Evolutionary conservation across 1,284 basidiomycete species (phyloP).

Genomic region (Naganishia liquefaciens): DNA sequence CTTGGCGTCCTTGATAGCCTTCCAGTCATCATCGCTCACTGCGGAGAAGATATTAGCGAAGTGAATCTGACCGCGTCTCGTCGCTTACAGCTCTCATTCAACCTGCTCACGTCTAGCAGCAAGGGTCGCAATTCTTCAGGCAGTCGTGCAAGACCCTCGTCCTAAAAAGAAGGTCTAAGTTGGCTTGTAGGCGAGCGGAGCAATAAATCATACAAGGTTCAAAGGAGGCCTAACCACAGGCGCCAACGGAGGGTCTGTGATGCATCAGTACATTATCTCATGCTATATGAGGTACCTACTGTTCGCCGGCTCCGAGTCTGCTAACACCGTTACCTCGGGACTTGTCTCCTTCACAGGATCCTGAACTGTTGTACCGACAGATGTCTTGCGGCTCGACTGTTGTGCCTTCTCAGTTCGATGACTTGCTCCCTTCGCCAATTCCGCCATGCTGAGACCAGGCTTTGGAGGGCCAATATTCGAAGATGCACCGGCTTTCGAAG

Average conservation of each 20-base stretch:
- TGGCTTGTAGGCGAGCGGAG: background rate
- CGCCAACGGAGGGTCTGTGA: background rate
- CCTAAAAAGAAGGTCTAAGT: background rate
- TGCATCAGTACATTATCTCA: background rate
- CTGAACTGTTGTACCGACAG: background rate
- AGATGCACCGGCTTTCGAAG: background rate
- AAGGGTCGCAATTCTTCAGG: conserved; percentile 20
- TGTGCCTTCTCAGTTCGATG: background rate
- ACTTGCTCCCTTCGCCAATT: conserved; percentile 14
- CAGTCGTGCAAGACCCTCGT: conserved; percentile 13
- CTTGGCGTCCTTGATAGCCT: conserved; percentile 25
- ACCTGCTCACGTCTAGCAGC: background rate
- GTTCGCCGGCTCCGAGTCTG: background rate
- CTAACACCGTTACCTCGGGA: background rate
- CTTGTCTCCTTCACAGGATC: background rate
- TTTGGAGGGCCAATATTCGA: background rate
- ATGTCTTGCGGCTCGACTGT: background rate
- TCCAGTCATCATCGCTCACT: conserved; percentile 21
- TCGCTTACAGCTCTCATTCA: conserved; percentile 6
- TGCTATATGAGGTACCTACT: background rate
- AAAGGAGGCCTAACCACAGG: conserved; percentile 1
- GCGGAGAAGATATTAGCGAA: no score
- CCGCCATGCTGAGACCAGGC: background rate
- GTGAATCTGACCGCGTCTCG: no score
- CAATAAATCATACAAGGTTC: background rate